These are phyloP conservation scores for Perilla frutescens DNA, from an alignment of 257 asterid genomes.

Conservation along the genomic window DNA sequence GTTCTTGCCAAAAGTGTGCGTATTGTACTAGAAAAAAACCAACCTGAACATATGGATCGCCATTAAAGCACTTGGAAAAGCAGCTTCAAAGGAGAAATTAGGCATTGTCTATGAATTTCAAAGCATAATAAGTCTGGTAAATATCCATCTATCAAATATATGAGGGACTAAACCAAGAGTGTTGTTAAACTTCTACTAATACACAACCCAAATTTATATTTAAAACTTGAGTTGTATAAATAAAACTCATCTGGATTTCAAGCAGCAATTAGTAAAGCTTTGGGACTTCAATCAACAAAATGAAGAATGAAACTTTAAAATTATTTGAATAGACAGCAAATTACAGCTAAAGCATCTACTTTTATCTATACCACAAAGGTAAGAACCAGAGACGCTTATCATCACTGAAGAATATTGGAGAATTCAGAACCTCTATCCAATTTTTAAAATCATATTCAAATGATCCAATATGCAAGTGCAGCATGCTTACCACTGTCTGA, in stretches of 20 bases:
- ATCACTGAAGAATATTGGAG: neutral
- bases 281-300: slow-evolving; percentile 26
- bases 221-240: no score
- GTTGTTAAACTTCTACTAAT: neutral
- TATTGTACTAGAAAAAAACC: slow-evolving; percentile 92
- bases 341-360: neutral
- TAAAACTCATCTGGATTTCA: neutral
- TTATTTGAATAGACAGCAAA: neutral
- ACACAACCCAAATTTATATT: no score
- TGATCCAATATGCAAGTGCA: slow-evolving; percentile 16
- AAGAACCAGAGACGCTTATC: slow-evolving; percentile 12
- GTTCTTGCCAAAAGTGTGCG: slow-evolving; percentile 84
- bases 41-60: slow-evolving; percentile 55
- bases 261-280: neutral
- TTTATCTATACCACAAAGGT: neutral
- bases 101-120: neutral
- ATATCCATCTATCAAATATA: neutral
- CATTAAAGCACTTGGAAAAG: slow-evolving; percentile 16
- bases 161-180: neutral
- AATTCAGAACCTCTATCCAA: neutral
- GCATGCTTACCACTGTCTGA: slow-evolving; percentile 84
- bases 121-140: neutral
- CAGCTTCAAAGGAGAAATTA: neutral
- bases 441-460: neutral
- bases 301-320: neutral